These are phyloP conservation scores for Apium graveolens DNA, from an alignment of 129 eudicot genomes.

Conservation along the genomic window DNA sequence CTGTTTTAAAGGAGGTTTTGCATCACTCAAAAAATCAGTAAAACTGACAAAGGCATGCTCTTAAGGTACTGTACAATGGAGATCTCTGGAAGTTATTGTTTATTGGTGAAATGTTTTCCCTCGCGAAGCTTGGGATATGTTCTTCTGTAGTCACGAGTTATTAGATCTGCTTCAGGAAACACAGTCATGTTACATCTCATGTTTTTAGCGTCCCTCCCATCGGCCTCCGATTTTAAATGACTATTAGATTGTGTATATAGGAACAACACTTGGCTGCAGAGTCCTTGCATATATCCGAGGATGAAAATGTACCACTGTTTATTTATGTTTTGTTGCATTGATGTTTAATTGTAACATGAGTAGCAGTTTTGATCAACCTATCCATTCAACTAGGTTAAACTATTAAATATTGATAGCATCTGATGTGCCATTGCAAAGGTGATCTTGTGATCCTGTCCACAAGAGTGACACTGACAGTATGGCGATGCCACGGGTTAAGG, in stretches of 20 bases:
- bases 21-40: conserved; percentile 34
- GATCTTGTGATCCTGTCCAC: background rate
- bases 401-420: background rate
- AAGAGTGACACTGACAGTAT: no score
- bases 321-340: background rate
- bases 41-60: background rate
- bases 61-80: background rate
- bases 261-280: background rate
- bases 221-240: background rate
- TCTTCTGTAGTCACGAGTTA: background rate
- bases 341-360: background rate
- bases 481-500: background rate
- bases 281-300: background rate
- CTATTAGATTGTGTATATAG: background rate
- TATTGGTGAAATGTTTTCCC: background rate
- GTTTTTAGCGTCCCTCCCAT: background rate
- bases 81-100: background rate
- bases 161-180: background rate
- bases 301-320: background rate
- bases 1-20: conserved; percentile 63
- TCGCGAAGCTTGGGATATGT: background rate
- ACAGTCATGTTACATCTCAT: background rate
- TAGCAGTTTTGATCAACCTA: background rate
- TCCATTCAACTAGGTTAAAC: background rate
- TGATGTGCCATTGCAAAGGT: background rate